phyloP scores from a whole-genome alignment of 306 rosid genomes.

The Rosa multiflora region DNA sequence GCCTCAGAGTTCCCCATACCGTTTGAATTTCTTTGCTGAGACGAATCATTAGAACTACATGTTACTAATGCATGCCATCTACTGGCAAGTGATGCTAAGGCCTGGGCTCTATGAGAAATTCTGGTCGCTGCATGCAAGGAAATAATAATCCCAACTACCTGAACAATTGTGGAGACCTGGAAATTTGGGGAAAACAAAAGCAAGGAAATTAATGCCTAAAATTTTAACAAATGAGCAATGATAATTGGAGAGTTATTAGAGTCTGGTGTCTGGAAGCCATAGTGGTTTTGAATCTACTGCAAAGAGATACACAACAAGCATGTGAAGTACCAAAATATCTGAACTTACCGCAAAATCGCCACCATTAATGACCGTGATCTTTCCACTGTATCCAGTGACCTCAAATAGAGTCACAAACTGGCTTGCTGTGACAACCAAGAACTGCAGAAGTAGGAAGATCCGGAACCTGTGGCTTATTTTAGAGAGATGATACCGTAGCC shows the following conservation, averaged over 20 bases:
- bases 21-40: conserved; percentile 44
- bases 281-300: background rate
- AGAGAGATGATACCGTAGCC: conserved; percentile 71
- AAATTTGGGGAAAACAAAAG: conserved; percentile 18
- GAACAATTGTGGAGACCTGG: conserved; percentile 76
- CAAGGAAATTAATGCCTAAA: background rate
- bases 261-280: background rate
- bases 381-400: conserved; percentile 52
- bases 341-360: conserved; percentile 88
- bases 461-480: conserved; percentile 86
- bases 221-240: background rate
- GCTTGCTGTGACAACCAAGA: conserved; percentile 68
- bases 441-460: conserved; percentile 68
- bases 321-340: conserved; percentile 9
- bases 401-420: conserved; percentile 66
- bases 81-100: conserved; percentile 66
- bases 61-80: conserved; percentile 79
- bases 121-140: conserved; percentile 81
- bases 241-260: background rate
- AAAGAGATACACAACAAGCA: background rate
- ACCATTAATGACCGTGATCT: conserved; percentile 52
- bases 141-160: conserved; percentile 73
- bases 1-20: conserved; percentile 42
- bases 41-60: conserved; percentile 48
- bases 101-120: conserved; percentile 85